A percentile compares a stretch with the other conserved stretches of the same genome.
Conservation (phyloP, 768 basidiomycete genomes). For the Sarcodon sp. region DNA sequence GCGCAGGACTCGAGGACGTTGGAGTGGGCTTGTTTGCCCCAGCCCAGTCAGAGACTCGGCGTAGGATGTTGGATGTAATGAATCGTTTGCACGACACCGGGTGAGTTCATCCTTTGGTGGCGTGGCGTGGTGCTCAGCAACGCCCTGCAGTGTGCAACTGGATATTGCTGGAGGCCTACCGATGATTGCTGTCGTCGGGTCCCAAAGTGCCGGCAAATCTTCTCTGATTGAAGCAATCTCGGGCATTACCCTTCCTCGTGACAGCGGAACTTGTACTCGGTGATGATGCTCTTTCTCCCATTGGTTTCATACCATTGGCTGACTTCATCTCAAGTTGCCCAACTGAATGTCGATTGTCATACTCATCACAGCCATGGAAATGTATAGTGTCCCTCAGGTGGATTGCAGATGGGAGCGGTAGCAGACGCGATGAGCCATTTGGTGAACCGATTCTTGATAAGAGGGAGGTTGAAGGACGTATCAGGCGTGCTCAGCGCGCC, state of each 20-base stretch:
- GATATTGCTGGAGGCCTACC: constrained; percentile 51
- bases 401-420: constrained; percentile 22
- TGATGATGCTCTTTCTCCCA: constrained; percentile 10
- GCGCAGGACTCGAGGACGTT: background rate
- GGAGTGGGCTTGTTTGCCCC: constrained; percentile 43
- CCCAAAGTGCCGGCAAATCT: constrained; percentile 65
- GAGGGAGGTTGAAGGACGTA: constrained; percentile 46
- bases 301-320: background rate
- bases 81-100: constrained; percentile 52
- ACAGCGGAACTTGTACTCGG: constrained; percentile 71
- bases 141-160: constrained; percentile 36
- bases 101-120: constrained; percentile 17
- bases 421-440: constrained; percentile 11
- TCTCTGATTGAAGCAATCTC: constrained; percentile 71
- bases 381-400: constrained; percentile 20
- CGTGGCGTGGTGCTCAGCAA: constrained; percentile 2
- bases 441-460: constrained; percentile 33
- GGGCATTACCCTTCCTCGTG: constrained; percentile 56
- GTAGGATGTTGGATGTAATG: constrained; percentile 42
- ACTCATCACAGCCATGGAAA: constrained; percentile 16
- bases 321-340: constrained; percentile 16
- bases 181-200: constrained; percentile 60
- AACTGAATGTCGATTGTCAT: constrained; percentile 21
- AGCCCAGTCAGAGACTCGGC: constrained; percentile 24
- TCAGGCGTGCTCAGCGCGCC: constrained; percentile 51